These are phyloP conservation scores for Triticum monococcum DNA, from an alignment of 176 grass and related monocot genomes.

Conservation along the genomic window DNA sequence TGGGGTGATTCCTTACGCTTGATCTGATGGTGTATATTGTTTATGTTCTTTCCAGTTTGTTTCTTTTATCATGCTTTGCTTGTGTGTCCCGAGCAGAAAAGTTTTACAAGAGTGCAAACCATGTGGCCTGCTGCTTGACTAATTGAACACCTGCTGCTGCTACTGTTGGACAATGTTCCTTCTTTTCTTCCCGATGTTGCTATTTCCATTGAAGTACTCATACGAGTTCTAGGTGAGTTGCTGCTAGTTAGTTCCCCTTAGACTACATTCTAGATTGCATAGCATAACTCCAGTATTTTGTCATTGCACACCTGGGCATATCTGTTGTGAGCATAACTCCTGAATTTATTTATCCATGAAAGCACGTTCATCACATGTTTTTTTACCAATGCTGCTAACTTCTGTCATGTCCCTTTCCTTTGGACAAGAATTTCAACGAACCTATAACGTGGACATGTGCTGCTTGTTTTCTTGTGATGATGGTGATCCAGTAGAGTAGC, in stretches of 20 bases:
- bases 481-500: too few species aligned
- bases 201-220: background rate
- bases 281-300: background rate
- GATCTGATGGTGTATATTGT: too few species aligned
- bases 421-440: too few species aligned
- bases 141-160: background rate
- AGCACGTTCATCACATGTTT: too few species aligned
- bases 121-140: background rate
- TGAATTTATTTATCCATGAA: too few species aligned
- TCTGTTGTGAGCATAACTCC: too few species aligned
- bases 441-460: background rate
- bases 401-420: background rate
- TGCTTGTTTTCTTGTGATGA: slow-evolving; percentile 1
- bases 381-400: too few species aligned
- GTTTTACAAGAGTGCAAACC: too few species aligned
- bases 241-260: background rate
- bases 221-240: background rate
- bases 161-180: too few species aligned
- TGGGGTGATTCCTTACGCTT: too few species aligned
- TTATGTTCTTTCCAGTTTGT: too few species aligned
- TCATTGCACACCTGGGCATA: too few species aligned
- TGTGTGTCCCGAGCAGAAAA: background rate
- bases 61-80: background rate
- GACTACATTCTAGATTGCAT: background rate
- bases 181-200: background rate